Base-by-base conservation (phyloP, 2,329 filamentous ascomycete species). In the Aspergillus persii region DNA sequence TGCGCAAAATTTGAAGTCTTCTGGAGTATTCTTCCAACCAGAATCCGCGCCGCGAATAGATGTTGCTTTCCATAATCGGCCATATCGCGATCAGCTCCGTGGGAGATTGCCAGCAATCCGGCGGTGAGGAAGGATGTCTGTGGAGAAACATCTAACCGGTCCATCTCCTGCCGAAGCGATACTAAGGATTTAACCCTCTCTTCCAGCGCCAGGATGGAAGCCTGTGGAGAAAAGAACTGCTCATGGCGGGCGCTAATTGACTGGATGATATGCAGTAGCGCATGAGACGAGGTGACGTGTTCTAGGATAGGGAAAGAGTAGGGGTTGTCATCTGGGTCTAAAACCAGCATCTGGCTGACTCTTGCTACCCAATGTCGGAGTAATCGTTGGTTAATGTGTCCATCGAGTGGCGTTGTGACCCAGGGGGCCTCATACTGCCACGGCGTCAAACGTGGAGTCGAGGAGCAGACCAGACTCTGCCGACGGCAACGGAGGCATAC, bases 181-280 rank as follows among this genome's bases (percentile, higher is more conserved):
- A 15, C n/a, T 52, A 64, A 27, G 3, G 61, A 59, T 50, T 61
- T 65, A 27, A 59, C 56, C 7, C 55, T 47, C 47, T 63, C 63
- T 49, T 65, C 63, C 11, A 63, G 57, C 33, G 50, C 50, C 1
- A 58, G n/a, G 3, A 47, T 44, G 26, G 56, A 39, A 4, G 26
- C 12, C 1, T 54, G 12, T 11, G 53, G 27, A 8, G 54, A 46
- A 46, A 56, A 65, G 31, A 60, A 62, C 18, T 57, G 50, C 46
- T 65, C 63, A 30, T 65, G 61, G n/a, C 36, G 47, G 33, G 61
- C 63, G 47, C 63, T 65, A 7, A 65, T 12, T 1, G 47, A 60
- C 39, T 63, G 61, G 44, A 62, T 60, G 11, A 53, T 36, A 46
- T 63, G 56, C n/a, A 65, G n/a, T 1, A 65, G 59, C 9, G 63